Evolutionary conservation across 139 green algal genomes (phyloP), one percentile per base, ranked within the genome.

Genomic region (Pleodorina starrii): DNA sequence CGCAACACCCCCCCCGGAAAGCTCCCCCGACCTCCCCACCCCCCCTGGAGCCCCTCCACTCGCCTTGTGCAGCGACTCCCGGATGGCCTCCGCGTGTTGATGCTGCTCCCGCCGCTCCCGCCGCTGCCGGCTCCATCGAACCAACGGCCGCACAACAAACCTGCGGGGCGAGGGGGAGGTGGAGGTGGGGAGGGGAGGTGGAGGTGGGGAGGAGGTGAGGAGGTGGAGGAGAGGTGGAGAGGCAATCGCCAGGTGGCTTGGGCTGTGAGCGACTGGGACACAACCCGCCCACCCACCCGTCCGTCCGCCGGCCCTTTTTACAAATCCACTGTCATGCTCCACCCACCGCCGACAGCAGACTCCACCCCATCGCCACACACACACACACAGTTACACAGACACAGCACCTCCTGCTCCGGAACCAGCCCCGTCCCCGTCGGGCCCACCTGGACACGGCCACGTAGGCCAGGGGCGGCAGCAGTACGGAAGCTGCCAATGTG

Each of bases 391-490:
- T n/a, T n/a, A n/a, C n/a, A n/a, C n/a, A n/a, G n/a, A n/a, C n/a
- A n/a, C n/a, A n/a, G n/a, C n/a, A n/a, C n/a, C n/a, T n/a, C n/a
- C n/a, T n/a, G n/a, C n/a, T n/a, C n/a, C n/a, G n/a, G n/a, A 60
- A 25, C 50, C 14, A 60, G 51, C 51, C 17, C 51, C 14, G 51
- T 17, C 51, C 51, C 51, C 51, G 51, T n/a, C n/a, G n/a, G n/a
- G n/a, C 76, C 5, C 60, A 88, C 83, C 83, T 72, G 11, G 46
- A 77, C 11, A 90, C 3, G 19, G 80, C 76, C 1, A 91, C 38
- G 89, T 81, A 91, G 1, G 90, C n/a, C 9, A 95, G 80, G 17
- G 93, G 93, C 21, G 93, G 91, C 40, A 93, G 40, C 66, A 93
- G 42, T 43, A 87, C 88, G 10, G 90, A 77, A 5, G 85, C 90